phyloP scores from a whole-genome alignment of 2,329 filamentous ascomycete species.

The Diaporthe humulicola region DNA sequence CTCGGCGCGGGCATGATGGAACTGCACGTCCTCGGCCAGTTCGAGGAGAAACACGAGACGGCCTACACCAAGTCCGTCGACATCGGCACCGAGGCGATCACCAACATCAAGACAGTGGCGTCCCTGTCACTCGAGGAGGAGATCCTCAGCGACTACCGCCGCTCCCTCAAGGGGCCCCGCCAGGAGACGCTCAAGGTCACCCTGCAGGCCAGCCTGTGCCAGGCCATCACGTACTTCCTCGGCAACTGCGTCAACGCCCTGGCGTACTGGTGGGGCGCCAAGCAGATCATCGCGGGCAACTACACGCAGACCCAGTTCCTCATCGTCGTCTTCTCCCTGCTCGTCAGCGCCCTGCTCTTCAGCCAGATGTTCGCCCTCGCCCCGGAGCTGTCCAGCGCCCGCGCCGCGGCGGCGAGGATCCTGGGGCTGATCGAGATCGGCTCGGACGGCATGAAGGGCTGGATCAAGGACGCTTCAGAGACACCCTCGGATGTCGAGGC shows the following conservation, averaged over 20 bases:
- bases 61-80: conserved; percentile 75
- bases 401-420: conserved; percentile 59
- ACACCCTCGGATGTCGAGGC: conserved; percentile 45
- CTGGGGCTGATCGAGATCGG: conserved; percentile 45
- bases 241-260: conserved; percentile 53
- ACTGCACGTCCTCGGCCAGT: conserved; percentile 71
- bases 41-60: conserved; percentile 73
- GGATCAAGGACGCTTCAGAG: neutral
- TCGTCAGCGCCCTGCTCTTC: conserved; percentile 68
- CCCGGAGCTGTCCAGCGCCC: conserved; percentile 67
- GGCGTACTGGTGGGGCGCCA: conserved; percentile 73
- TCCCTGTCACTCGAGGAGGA: conserved; percentile 67
- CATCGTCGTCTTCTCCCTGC: conserved; percentile 64
- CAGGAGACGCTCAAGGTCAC: conserved; percentile 58
- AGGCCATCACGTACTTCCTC: conserved; percentile 39
- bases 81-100: conserved; percentile 76
- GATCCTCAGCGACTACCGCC: conserved; percentile 65
- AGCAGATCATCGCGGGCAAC: conserved; percentile 65
- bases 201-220: conserved; percentile 36
- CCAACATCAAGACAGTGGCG: conserved; percentile 74
- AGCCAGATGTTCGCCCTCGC: conserved; percentile 71
- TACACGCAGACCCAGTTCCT: conserved; percentile 69
- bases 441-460: conserved; percentile 33
- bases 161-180: conserved; percentile 62
- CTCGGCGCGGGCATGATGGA: conserved; percentile 79